Evolutionary conservation across 1,139 yeast species (phyloP), one percentile per base, ranked within the genome.

Genomic region (Pichia kudriavzevii): DNA sequence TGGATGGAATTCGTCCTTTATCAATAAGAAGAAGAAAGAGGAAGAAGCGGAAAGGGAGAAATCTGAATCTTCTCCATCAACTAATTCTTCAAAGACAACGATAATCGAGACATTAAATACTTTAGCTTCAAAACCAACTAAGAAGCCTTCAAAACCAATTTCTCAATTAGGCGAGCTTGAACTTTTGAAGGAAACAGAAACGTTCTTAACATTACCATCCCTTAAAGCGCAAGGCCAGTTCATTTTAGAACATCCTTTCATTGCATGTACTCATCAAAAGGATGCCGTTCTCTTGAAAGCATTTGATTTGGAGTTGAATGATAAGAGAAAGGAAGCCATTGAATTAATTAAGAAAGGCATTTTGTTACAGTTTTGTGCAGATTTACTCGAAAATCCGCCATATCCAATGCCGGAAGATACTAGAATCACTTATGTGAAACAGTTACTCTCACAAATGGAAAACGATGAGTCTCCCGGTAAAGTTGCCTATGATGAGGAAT

Each of bases 251-350:
- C 83, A 87, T 56, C 74, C 84, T 22, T 65, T 69, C 38, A 82
- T 93, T 41, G 75, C 88, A 38, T 74, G 75, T 4, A 88, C 82
- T 47, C 77, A 75, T 41, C 97, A 91, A 55, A 87, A 88, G 55
- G 98, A 93, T 58, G 88, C 95, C 0, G 71, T 93, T 40, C 66
- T 88, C 54, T 88, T 91, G 95, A 78, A 80, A 18, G 94, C 97
- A 0, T 93, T 91, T 56, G 95, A 91, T 50, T 65, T 69, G 36
- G 87, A 87, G 55, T 67, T 88, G 42, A 74, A 69, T 8, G 79
- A 76, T 13, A 68, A 84, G 35, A 54, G 71, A 0, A 41, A 46
- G 5, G 55, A 59, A 11, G 75, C 88, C 1, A 69, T 67, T 44
- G 80, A 73, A 41, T 71, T 79, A 21, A 78, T 91, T 30, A 82